Evolutionary conservation across 2,329 filamentous ascomycete species (phyloP).

Genomic region (Hymenoscyphus scutula): DNA sequence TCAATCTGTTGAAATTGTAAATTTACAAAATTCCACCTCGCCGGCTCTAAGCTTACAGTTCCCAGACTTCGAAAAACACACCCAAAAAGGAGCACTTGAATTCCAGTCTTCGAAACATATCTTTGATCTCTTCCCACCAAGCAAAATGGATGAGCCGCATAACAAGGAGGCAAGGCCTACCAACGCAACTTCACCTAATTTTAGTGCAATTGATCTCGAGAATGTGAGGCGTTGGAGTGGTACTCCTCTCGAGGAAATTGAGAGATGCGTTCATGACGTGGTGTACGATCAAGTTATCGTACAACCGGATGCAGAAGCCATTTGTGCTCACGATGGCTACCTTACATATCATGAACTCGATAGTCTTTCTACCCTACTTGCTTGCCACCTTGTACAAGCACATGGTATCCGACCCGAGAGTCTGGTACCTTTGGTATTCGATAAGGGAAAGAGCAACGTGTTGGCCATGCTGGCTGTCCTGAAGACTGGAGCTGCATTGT

Average conservation of each 20-base stretch:
- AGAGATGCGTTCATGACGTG: slow-evolving; percentile 5
- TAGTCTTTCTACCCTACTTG: slow-evolving; percentile 14
- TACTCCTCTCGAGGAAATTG: not conserved
- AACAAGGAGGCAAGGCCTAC: not conserved
- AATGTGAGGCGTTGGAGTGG: not conserved
- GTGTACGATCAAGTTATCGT: not conserved
- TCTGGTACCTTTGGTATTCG: slow-evolving; percentile 24
- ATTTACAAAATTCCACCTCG: not conserved
- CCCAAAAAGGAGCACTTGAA: too few relatives aligned
- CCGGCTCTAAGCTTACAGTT: too few relatives aligned
- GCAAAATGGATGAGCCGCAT: not conserved
- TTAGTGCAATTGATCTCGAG: not conserved
- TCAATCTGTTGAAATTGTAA: not conserved
- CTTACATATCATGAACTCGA: slow-evolving; percentile 22
- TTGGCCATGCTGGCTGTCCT: slow-evolving; percentile 33
- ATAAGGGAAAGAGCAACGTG: slow-evolving; percentile 27
- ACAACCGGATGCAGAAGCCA: slow-evolving; percentile 6
- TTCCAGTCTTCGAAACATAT: too few relatives aligned
- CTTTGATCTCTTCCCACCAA: not conserved
- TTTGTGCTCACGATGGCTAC: slow-evolving; percentile 16
- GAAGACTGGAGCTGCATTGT: slow-evolving; percentile 30
- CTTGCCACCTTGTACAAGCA: not conserved
- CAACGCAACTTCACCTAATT: not conserved
- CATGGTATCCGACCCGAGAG: slow-evolving; percentile 16
- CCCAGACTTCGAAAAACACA: too few relatives aligned